Evolutionary conservation across 345 rosid species (phyloP).

Genomic region (Ceriops tagal): DNA sequence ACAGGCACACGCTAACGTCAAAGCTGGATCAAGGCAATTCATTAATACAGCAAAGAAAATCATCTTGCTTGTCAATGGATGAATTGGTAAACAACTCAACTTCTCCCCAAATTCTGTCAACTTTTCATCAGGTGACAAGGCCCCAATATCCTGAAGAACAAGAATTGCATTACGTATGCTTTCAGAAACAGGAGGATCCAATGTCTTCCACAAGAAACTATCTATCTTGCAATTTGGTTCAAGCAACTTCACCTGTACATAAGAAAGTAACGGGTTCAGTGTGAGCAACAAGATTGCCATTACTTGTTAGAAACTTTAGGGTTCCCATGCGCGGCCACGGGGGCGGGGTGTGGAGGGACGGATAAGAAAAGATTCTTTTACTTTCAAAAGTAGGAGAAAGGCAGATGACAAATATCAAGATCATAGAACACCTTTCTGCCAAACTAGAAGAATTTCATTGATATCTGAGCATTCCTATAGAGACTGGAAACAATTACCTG

Average conservation of each 20-base stretch:
- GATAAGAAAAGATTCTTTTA: too few species aligned
- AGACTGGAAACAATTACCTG: conserved; percentile 43
- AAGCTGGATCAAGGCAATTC: conserved; percentile 93
- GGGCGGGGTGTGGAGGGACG: too few species aligned
- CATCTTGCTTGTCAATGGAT: conserved; percentile 90
- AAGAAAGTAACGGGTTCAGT: background rate
- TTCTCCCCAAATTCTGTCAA: conserved; percentile 88
- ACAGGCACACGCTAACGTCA: conserved; percentile 92
- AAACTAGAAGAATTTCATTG: too few species aligned
- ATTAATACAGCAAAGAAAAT: conserved; percentile 83
- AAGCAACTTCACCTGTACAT: conserved; percentile 71
- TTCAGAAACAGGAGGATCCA: conserved; percentile 87
- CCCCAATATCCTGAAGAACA: conserved; percentile 85
- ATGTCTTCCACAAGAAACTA: conserved; percentile 63
- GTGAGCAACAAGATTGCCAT: background rate
- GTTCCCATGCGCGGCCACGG: too few species aligned
- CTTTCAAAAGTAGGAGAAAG: too few species aligned
- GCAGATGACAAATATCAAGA: too few species aligned
- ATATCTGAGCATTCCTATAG: too few species aligned
- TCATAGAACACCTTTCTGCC: too few species aligned
- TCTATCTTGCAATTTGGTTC: conserved; percentile 64
- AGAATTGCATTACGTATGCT: conserved; percentile 63
- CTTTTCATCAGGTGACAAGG: conserved; percentile 68
- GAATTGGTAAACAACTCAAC: conserved; percentile 79
- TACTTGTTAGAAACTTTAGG: too few species aligned